Evolutionary conservation across 2,329 filamentous ascomycete genomes (phyloP), one percentile per base, ranked within the genome.

Genomic region (Hypoxylon sp.): DNA sequence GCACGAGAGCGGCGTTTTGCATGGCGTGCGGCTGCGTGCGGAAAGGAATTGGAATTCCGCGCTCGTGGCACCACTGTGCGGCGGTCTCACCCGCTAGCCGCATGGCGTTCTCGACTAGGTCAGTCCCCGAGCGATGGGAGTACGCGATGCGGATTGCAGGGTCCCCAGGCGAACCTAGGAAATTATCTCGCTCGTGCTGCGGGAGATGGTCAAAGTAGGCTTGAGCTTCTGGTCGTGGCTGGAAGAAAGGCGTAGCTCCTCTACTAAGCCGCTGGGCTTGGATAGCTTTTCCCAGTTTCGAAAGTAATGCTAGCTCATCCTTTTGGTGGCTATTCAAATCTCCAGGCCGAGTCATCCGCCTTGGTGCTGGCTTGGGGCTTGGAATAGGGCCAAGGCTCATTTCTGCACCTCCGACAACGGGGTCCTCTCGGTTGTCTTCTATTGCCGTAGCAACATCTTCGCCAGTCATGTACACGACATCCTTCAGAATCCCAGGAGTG

Each of bases 41-140:
- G 78, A 87, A 92, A 6, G 89, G 88, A 30, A 89, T 82, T 37
- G 89, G 85, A 57, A 92, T 86, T 20, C 81, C 80, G 55, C 89
- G 85, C 22, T 84, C 82, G 51, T 82, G 75, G 74, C 88, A 90
- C 88, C 88, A 92, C 31, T 81, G 81, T 20, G 89, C 89, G 40
- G 87, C 88, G 27, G 90, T 80, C 73, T 90, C 84, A 60, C 88
- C 88, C 11, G 88, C 89, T 3, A 91, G 81, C 40, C 87, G 82
- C 90, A 92, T 92, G 25, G 83, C 72, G 62, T 82, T 81, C 63
- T 80, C 79, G 42, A 88, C 84, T 14, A 86, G 74, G 22, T 80
- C 76, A 20, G 77, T 79, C 25, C 76, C 78, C 7, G 72, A 71
- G 17, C 40, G 55, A 37, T 64, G 49, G 5, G 75, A 73, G 66